Conservation (phyloP, 2,329 filamentous ascomycete genomes). For the Anthostomella pinea region DNA sequence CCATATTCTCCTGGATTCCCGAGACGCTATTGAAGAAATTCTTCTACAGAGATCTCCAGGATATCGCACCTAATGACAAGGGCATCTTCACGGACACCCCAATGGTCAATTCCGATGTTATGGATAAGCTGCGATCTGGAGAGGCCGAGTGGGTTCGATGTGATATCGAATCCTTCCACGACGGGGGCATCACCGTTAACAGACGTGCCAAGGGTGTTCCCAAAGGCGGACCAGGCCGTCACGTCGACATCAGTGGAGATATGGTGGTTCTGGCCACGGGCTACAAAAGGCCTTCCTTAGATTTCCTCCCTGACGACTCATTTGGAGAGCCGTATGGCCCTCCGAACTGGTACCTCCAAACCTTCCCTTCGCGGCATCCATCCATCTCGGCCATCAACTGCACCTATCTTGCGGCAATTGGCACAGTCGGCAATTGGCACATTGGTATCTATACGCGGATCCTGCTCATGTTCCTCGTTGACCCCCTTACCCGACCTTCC, state of each 20-base stretch:
- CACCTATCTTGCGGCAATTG: slow-evolving; percentile 78
- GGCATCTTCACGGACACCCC: slow-evolving; percentile 82
- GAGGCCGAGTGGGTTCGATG: slow-evolving; percentile 77
- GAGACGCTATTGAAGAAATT: slow-evolving; percentile 71
- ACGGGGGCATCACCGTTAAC: slow-evolving; percentile 67
- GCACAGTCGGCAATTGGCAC: slow-evolving; percentile 82
- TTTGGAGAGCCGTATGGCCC: slow-evolving; percentile 73
- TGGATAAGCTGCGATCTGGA: slow-evolving; percentile 69
- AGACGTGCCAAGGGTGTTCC: slow-evolving; percentile 69
- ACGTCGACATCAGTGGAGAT: slow-evolving; percentile 66
- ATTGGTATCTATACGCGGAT: slow-evolving; percentile 88
- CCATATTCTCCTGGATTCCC: slow-evolving; percentile 71
- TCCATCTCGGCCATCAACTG: slow-evolving; percentile 76
- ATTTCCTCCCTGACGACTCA: slow-evolving; percentile 70
- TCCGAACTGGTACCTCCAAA: slow-evolving; percentile 86
- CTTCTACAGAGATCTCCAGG: slow-evolving; percentile 78
- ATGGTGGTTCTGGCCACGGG: slow-evolving; percentile 83
- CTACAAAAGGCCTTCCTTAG: slow-evolving; percentile 69
- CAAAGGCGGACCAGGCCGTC: slow-evolving; percentile 68
- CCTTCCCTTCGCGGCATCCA: slow-evolving; percentile 72
- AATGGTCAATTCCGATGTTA: slow-evolving; percentile 82
- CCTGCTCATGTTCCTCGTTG: slow-evolving; percentile 79
- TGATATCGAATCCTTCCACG: slow-evolving; percentile 67
- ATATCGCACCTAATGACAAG: slow-evolving; percentile 66
- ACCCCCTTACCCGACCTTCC: slow-evolving; percentile 70